Conservation (phyloP, 495 filamentous ascomycete species). For the Astrocystis sublimbata region DNA sequence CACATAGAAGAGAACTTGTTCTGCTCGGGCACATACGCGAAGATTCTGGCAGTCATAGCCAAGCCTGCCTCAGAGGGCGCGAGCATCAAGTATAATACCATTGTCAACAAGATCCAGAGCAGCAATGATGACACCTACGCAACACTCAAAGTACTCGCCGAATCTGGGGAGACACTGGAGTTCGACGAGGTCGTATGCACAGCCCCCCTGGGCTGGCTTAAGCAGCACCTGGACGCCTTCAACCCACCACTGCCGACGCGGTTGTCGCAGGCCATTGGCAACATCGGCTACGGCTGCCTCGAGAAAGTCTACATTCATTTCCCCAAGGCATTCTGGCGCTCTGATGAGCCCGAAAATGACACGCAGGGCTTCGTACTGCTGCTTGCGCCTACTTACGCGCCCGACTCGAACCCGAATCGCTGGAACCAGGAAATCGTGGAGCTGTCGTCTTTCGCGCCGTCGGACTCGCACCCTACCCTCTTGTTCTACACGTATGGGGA, state of each 20-base stretch:
- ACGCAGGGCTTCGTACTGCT: constrained; percentile 66
- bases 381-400: constrained; percentile 64
- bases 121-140: constrained; percentile 42
- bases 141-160: constrained; percentile 56
- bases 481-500: constrained; percentile 88
- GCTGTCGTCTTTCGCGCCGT: constrained; percentile 63
- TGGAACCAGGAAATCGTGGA: constrained; percentile 85
- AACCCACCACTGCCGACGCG: constrained; percentile 65
- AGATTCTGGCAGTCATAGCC: constrained; percentile 69
- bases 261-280: constrained; percentile 69
- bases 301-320: constrained; percentile 95
- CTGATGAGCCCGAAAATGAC: constrained; percentile 26
- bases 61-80: constrained; percentile 62
- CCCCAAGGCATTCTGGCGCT: constrained; percentile 62
- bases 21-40: constrained; percentile 80
- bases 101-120: constrained; percentile 44
- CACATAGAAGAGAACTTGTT: constrained; percentile 73
- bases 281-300: constrained; percentile 81
- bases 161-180: constrained; percentile 49
- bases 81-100: constrained; percentile 57
- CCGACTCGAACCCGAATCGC: constrained; percentile 57
- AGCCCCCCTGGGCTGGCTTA: constrained; percentile 84
- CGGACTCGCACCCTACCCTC: constrained; percentile 75
- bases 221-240: constrained; percentile 71
- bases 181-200: constrained; percentile 91